Conservation (phyloP, 164 flowering plant genomes). For the Umbilicus rupestris region DNA sequence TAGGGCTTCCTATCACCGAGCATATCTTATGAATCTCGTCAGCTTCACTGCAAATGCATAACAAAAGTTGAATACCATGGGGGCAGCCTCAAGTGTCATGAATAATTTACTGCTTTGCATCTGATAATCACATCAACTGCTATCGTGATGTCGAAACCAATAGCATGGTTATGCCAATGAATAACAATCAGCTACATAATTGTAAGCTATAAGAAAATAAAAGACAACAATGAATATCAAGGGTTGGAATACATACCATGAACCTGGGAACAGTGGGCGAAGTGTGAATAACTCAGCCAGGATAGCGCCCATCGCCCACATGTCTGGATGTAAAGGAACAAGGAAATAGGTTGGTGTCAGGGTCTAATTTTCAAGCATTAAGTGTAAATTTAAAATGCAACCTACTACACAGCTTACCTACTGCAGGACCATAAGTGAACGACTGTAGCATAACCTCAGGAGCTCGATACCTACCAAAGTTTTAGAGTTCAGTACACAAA, state of each 20-base stretch:
- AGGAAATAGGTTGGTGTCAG: neutral
- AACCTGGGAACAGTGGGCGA: conserved; percentile 54
- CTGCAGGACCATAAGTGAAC: conserved; percentile 61
- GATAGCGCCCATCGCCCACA: conserved; percentile 99
- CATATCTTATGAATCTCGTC: conserved; percentile 85
- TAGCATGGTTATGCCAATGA: too few relatives aligned
- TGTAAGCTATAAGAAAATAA: neutral
- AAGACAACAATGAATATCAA: conserved; percentile 19
- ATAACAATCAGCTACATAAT: too few relatives aligned
- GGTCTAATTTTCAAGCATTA: neutral
- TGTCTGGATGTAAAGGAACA: conserved; percentile 37
- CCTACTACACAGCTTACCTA: conserved; percentile 52
- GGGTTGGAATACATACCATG: conserved; percentile 19
- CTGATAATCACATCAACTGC: neutral
- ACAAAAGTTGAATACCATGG: neutral
- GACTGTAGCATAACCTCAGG: conserved; percentile 96
- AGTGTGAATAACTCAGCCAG: conserved; percentile 89
- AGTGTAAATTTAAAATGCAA: neutral
- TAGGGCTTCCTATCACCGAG: conserved; percentile 76
- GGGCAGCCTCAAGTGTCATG: neutral
- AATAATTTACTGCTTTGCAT: neutral
- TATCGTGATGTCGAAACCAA: neutral
- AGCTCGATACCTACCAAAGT: conserved; percentile 74
- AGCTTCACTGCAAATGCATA: conserved; percentile 39
- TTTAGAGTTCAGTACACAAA: neutral